Percentiles rank a stretch among this genome's conserved stretches.
These are phyloP conservation scores for Myriosclerotinia scirpicola DNA, from an alignment of 2,329 filamentous ascomycete species.

Conservation along the genomic window DNA sequence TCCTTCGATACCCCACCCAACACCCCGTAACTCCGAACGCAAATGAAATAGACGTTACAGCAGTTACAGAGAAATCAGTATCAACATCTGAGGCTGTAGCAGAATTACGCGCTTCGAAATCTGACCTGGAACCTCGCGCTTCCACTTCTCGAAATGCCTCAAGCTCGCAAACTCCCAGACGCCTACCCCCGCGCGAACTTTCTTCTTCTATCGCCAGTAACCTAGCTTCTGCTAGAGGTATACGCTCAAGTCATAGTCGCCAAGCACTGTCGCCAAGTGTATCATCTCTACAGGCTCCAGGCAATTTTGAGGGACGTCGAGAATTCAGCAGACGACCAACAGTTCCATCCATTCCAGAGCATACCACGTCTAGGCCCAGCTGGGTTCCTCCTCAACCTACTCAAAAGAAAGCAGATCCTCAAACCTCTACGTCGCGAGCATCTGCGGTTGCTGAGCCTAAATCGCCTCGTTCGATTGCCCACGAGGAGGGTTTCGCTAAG, in stretches of 20 bases:
- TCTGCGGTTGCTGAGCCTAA: conserved; percentile 39
- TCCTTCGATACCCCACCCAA: conserved; percentile 66
- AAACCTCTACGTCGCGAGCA: conserved; percentile 35
- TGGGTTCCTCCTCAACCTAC: conserved; percentile 50
- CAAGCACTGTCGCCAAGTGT: conserved; percentile 71
- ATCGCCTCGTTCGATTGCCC: conserved; percentile 38
- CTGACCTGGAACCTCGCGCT: conserved; percentile 36
- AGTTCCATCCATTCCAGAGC: conserved; percentile 55
- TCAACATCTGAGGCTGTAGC: conserved; percentile 40
- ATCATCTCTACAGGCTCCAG: conserved; percentile 71
- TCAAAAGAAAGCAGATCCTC: conserved; percentile 36
- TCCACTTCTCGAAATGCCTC: conserved; percentile 36
- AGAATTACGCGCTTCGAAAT: conserved; percentile 39
- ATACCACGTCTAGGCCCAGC: conserved; percentile 48
- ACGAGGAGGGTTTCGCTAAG: conserved; percentile 78
- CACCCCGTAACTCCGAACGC: conserved; percentile 33
- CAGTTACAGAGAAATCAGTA: conserved; percentile 35
- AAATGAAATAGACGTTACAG: conserved; percentile 36
- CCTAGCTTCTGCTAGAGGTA: conserved; percentile 80
- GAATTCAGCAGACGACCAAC: conserved; percentile 51
- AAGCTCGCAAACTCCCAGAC: conserved; percentile 36
- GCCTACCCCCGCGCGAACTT: conserved; percentile 62
- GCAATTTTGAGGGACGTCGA: conserved; percentile 61
- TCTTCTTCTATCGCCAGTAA: conserved; percentile 87
- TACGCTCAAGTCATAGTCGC: conserved; percentile 62